Conservation (phyloP, 2,329 filamentous ascomycete genomes). For the Annulohypoxylon truncatum region DNA sequence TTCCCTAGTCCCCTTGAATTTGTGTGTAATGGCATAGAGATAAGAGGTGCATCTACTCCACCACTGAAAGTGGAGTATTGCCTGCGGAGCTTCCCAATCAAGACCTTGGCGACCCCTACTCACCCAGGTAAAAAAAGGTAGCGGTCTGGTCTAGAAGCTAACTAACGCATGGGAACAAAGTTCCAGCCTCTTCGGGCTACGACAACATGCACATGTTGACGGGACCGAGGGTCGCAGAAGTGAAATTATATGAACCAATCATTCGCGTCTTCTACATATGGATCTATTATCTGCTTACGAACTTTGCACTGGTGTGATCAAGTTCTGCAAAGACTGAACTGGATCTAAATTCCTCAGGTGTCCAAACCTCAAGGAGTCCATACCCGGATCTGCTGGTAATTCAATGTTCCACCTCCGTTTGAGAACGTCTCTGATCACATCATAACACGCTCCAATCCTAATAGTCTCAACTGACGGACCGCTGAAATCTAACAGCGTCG, state of each 20-base stretch:
- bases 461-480: slow-evolving; percentile 3
- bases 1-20: not conserved
- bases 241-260: not conserved
- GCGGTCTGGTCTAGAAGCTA: not conserved
- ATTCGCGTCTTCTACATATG: not conserved
- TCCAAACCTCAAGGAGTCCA: slow-evolving; percentile 17
- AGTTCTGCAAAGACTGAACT: slow-evolving; percentile 3
- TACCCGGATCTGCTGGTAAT: slow-evolving; percentile 8
- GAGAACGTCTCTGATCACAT: slow-evolving; percentile 10
- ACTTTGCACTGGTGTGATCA: slow-evolving; percentile 2
- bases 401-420: slow-evolving; percentile 20
- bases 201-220: not conserved
- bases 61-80: not conserved
- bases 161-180: not conserved
- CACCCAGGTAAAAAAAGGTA: not conserved
- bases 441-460: slow-evolving; percentile 6
- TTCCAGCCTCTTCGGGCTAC: not conserved
- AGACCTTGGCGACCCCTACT: not conserved
- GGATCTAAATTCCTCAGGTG: slow-evolving; percentile 3
- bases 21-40: not conserved
- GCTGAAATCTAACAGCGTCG: slow-evolving; percentile 7
- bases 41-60: not conserved
- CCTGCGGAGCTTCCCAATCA: not conserved
- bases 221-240: not conserved
- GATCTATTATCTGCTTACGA: not conserved